Conservation (phyloP, 2,329 filamentous ascomycete species). For the Tolypocladium paradoxum region DNA sequence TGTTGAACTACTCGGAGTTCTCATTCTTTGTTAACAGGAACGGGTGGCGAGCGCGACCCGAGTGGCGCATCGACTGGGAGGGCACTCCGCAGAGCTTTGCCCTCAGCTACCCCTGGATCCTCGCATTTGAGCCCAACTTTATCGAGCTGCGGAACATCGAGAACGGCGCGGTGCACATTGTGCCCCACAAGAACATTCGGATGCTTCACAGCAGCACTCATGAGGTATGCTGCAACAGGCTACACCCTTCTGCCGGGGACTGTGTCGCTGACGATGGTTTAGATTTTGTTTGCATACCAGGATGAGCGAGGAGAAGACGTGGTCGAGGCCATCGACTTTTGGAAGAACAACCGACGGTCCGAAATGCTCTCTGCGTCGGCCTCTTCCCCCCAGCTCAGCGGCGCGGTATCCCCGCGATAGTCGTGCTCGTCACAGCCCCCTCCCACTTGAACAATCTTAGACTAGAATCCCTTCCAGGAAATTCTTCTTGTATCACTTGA, state of each 20-base stretch:
- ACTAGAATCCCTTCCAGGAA: slow-evolving; percentile 14
- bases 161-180: slow-evolving; percentile 86
- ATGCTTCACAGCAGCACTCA: slow-evolving; percentile 96
- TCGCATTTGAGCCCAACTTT: slow-evolving; percentile 95
- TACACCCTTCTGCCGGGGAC: too few relatives aligned
- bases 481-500: slow-evolving; percentile 17
- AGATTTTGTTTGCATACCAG: slow-evolving; percentile 98
- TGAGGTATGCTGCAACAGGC: slow-evolving; percentile 54
- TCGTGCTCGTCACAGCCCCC: not conserved
- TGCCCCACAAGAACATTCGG: slow-evolving; percentile 90
- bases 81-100: slow-evolving; percentile 86
- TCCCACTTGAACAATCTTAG: not conserved
- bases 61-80: slow-evolving; percentile 98
- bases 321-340: slow-evolving; percentile 93
- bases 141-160: slow-evolving; percentile 96
- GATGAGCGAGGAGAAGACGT: slow-evolving; percentile 90
- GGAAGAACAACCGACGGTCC: slow-evolving; percentile 56
- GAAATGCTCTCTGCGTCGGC: slow-evolving; percentile 19
- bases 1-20: slow-evolving; percentile 97
- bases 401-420: not conserved
- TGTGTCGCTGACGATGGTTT: not conserved
- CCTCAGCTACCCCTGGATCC: slow-evolving; percentile 89
- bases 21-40: slow-evolving; percentile 99
- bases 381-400: slow-evolving; percentile 1
- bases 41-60: slow-evolving; percentile 88